phyloP scores from a whole-genome alignment of 306 rosid genomes.

The Adenanthera pavonina region DNA sequence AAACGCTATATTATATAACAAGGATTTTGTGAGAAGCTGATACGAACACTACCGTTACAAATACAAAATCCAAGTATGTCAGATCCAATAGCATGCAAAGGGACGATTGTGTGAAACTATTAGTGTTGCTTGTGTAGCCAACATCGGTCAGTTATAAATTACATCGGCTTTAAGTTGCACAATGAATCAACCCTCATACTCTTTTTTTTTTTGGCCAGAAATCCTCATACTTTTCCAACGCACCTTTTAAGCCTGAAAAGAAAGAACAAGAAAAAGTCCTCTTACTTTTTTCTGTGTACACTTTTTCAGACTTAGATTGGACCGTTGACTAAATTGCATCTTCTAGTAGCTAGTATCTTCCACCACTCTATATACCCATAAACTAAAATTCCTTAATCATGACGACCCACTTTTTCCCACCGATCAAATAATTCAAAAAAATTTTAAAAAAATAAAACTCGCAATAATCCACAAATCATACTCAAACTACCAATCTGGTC shows the following conservation, averaged over 20 bases:
- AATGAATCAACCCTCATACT: conserved; percentile 20
- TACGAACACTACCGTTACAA: background rate
- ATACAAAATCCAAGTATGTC: background rate
- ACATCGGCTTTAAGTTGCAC: conserved; percentile 34
- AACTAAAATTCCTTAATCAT: conserved; percentile 47
- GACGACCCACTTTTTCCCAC: conserved; percentile 45
- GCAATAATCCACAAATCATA: conserved; percentile 30
- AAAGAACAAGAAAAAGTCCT: conserved; percentile 35
- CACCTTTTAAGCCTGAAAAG: conserved; percentile 36
- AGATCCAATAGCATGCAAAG: background rate
- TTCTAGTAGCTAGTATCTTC: conserved; percentile 37
- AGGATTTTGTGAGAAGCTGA: background rate
- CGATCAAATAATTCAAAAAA: conserved; percentile 53
- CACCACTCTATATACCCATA: conserved; percentile 21
- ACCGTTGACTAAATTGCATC: conserved; percentile 30
- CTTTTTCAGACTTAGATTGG: conserved; percentile 39
- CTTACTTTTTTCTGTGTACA: conserved; percentile 26
- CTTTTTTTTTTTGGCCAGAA: background rate
- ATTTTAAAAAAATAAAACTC: conserved; percentile 11
- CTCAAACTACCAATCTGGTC: conserved; percentile 1
- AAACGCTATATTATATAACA: background rate
- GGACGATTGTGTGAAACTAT: background rate
- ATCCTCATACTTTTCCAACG: conserved; percentile 35
- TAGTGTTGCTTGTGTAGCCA: background rate
- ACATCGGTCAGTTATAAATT: conserved; percentile 14